These are phyloP conservation scores for Fusarium odoratissimum DNA, from an alignment of 2,329 filamentous ascomycete species.

Conservation along the genomic window DNA sequence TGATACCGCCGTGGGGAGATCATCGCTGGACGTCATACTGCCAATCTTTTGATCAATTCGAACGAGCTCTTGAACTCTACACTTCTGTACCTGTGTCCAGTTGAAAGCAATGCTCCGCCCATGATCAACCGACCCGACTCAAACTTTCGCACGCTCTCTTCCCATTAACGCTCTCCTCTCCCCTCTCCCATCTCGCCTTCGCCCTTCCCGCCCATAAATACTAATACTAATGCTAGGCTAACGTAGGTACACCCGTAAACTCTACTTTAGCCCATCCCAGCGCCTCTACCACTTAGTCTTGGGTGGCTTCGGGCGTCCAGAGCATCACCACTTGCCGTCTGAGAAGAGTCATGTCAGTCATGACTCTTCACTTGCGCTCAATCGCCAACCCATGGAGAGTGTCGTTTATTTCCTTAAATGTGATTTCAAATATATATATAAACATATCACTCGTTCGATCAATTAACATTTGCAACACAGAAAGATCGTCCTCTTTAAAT, in stretches of 20 bases:
- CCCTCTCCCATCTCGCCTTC: background rate
- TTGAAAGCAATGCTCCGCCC: conserved; percentile 17
- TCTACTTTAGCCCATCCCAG: conserved; percentile 32
- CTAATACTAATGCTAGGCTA: conserved; percentile 26
- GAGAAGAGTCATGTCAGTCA: background rate
- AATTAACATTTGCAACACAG: conserved; percentile 16
- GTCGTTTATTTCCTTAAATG: background rate
- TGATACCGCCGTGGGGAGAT: background rate
- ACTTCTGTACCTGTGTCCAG: background rate
- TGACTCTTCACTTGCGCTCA: conserved; percentile 9
- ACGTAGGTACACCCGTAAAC: conserved; percentile 41
- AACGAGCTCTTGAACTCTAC: conserved; percentile 12
- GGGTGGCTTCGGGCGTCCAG: conserved; percentile 36
- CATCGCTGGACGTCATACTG: conserved; percentile 22
- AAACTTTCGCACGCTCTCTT: conserved; percentile 7
- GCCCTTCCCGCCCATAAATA: conserved; percentile 21
- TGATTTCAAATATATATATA: background rate
- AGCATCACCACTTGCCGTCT: conserved; percentile 20
- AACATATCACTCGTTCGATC: background rate
- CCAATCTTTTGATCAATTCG: conserved; percentile 7
- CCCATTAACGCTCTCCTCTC: background rate
- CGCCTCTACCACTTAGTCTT: conserved; percentile 20
- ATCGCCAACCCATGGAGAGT: background rate
- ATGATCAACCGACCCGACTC: conserved; percentile 26
- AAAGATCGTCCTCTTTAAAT: conserved; percentile 24